Evolutionary conservation across 2,329 filamentous ascomycete species (phyloP), one percentile per base, ranked within the genome.

Genomic region (Exserohilum rostratum): DNA sequence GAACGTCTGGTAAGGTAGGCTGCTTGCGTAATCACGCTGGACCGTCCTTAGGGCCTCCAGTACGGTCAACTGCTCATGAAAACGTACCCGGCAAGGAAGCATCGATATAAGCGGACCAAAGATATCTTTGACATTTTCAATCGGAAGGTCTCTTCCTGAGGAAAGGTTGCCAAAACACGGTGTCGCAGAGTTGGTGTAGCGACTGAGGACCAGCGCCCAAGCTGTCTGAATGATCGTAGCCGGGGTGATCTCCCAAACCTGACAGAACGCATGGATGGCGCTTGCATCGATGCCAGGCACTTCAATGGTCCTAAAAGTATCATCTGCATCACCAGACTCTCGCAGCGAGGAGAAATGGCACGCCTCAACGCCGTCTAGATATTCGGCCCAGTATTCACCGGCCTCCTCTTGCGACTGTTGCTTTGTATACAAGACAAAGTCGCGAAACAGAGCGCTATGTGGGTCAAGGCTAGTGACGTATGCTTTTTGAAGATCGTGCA

Each of bases 151-250:
- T 11, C 34, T 9, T 37, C 34, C 34, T 37, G 34, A 37, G 3
- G 34, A 37, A 13, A 37, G 34, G 7, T 6, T 37, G 34, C 34
- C 34, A 37, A 37, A 37, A 13, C 34, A 37, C 34, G 34, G 34
- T 2, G 3, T n/a, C n/a, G 7, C 15, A 15, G 34, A 37, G 12
- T 13, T 6, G 10, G 34, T 37, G 34, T 37, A 37, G 7, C 6
- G 10, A 18, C 10, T 2, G 7, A 37, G 15, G 2, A 37, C 34
- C 9, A 37, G 15, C 6, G 34, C 34, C 34, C 55, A 71, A 50
- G 20, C 62, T 50, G 53, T 80, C 78, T 40, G 62, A 39, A 61
- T 62, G 5, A 65, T 46, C 45, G 52, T 65, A 38, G 50, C 50
- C 10, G 60, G 30, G 11, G 62, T 63, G 9, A 62, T 38, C 20